Conservation (phyloP, 2,329 filamentous ascomycete species). For the Ascochyta koolunga region DNA sequence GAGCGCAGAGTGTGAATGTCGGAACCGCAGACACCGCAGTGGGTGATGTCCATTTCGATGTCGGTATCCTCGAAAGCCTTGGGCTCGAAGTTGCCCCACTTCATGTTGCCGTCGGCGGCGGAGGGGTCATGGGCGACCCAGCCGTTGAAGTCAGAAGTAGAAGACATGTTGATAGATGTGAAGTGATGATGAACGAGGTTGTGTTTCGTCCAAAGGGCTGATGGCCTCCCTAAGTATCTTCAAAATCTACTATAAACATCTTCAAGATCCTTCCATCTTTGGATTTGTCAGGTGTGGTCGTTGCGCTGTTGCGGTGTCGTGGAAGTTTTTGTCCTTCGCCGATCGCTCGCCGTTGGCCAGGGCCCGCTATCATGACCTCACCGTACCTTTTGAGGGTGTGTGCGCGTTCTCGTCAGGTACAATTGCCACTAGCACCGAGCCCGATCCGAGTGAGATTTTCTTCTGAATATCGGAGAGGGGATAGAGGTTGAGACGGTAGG, state of each 20-base stretch:
- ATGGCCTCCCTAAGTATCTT: conserved; percentile 9
- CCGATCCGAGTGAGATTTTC: conserved; percentile 8
- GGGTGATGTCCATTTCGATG: conserved; percentile 49
- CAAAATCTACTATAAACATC: not conserved
- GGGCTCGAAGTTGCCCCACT: conserved; percentile 55
- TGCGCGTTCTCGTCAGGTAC: conserved; percentile 1
- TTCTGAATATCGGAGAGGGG: conserved; percentile 4
- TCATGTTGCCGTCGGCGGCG: conserved; percentile 60
- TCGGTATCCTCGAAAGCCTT: conserved; percentile 71
- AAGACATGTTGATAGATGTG: conserved; percentile 22
- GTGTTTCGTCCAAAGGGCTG: not conserved
- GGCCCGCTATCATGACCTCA: conserved; percentile 26
- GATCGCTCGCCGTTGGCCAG: conserved; percentile 27
- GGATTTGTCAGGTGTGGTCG: conserved; percentile 30
- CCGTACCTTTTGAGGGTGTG: not conserved
- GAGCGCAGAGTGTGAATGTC: conserved; percentile 45
- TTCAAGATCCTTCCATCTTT: conserved; percentile 5
- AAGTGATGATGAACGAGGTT: not conserved
- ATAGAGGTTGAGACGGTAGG: conserved; percentile 1
- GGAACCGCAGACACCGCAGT: conserved; percentile 45
- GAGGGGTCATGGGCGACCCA: conserved; percentile 61
- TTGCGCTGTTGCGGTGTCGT: conserved; percentile 18
- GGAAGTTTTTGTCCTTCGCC: conserved; percentile 32
- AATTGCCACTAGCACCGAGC: conserved; percentile 10
- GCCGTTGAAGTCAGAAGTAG: conserved; percentile 58